Evolutionary conservation across 805 yeast genomes (phyloP), one percentile per base, ranked within the genome.

Genomic region (Candida verbasci): DNA sequence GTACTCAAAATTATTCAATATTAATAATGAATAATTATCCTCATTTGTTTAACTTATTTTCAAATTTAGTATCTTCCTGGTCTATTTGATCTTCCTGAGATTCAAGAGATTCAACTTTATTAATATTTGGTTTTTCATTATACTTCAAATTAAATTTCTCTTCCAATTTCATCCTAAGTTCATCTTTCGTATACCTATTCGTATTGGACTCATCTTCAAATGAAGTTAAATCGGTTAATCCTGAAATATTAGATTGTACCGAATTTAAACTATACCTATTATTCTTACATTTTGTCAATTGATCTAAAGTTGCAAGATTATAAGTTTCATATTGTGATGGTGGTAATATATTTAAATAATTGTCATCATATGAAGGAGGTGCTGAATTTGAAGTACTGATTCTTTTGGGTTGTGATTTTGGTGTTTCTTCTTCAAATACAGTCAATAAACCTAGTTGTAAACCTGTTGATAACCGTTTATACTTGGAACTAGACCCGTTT

Each of bases 221-320:
- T 7, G 62, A 61, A 32, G 45, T 82, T 46, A 34, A 72, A 62
- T 43, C 80, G 57, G 58, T 76, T 49, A 42, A 56, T 57, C 60
- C 82, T 60, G 53, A 68, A 46, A 38, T 55, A 49, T 41, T 84
- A 39, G 59, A 82, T 57, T 47, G 72, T 65, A 42, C 68, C 38
- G 53, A 83, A 51, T 34, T 74, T 65, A 64, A 43, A 7, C 86
- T 75, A 40, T 74, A 78, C 31, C 80, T 72, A 39, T 76, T 81
- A 12, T 72, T 37, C 24, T 46, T 49, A 29, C 20, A 16, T 17
- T 39, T 38, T 15, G 17, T 9, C 25, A 65, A 45, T 12, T 62
- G 55, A 27, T 66, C 71, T 7, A 65, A 47, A 3, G 72, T 55
- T 3, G 52, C 44, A 43, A 56, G 62, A 37, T 66, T 63, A 43